Percentiles rank a stretch among this genome's conserved stretches.
phyloP scores from a whole-genome alignment of 1,284 basidiomycete species.

The Hemileia vastatrix region DNA sequence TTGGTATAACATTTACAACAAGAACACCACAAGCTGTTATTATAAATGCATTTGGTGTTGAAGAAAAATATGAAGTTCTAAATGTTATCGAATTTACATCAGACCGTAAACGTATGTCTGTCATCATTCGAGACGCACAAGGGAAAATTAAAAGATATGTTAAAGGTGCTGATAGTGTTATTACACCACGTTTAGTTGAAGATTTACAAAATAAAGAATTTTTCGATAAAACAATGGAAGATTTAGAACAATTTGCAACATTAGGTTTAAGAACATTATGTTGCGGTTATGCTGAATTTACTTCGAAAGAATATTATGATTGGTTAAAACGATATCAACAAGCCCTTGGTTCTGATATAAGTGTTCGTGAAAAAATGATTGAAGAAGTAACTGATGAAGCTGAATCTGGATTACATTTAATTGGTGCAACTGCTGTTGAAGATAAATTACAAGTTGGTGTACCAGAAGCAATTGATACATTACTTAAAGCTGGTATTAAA shows the following conservation, averaged over 20 bases:
- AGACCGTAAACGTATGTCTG: constrained; percentile 94
- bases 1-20: constrained; percentile 90
- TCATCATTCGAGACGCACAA: constrained; percentile 75
- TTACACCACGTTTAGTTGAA: constrained; percentile 76
- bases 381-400: no score
- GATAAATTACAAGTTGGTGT: constrained; percentile 96
- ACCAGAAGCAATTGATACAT: no score
- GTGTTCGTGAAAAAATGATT: no score
- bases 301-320: no score
- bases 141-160: constrained; percentile 89
- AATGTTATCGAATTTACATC: constrained; percentile 99
- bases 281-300: constrained; percentile 80
- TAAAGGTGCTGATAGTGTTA: constrained; percentile 96
- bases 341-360: no score
- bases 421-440: constrained; percentile 96
- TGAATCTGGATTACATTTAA: constrained; percentile 78
- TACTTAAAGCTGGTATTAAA: no score
- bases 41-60: constrained; percentile 63
- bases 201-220: constrained; percentile 68
- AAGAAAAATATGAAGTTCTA: constrained; percentile 75
- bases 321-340: no score
- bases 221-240: constrained; percentile 72
- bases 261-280: constrained; percentile 92
- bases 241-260: constrained; percentile 95
- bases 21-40: constrained; percentile 93